Percentiles rank a stretch among this genome's conserved stretches.
These are phyloP conservation scores for Phytophthora aleatoria DNA, from an alignment of 352 stramenopile genomes.

Conservation along the genomic window DNA sequence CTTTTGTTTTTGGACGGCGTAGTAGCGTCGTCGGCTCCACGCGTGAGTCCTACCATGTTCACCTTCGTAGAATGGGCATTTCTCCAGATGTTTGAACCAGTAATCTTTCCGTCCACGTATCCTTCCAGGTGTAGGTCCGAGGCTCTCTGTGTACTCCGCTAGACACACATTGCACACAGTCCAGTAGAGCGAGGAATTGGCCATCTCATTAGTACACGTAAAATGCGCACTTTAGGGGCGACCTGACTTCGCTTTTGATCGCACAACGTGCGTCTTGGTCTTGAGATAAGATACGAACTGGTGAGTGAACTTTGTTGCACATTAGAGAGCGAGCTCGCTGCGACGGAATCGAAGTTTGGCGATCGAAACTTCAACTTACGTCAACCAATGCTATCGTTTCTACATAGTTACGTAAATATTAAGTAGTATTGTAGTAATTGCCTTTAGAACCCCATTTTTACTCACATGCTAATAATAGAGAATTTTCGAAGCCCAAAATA, in stretches of 20 bases:
- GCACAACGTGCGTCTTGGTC: background rate
- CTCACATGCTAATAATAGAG: background rate
- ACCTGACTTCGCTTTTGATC: background rate
- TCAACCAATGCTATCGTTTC: too few relatives aligned
- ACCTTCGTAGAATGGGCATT: background rate
- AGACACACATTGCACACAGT: conserved; percentile 1
- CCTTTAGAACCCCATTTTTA: too few relatives aligned
- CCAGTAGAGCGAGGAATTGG: background rate
- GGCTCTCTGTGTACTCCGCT: background rate
- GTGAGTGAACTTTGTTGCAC: too few relatives aligned
- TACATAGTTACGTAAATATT: too few relatives aligned
- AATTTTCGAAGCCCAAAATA: too few relatives aligned
- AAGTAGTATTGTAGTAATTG: too few relatives aligned
- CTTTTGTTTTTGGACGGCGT: background rate
- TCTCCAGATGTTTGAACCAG: conserved; percentile 1
- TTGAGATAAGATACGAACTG: too few relatives aligned
- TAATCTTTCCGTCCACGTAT: conserved; percentile 2
- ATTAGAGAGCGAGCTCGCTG: too few relatives aligned
- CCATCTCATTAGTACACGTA: conserved; percentile 1
- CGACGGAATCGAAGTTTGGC: too few relatives aligned
- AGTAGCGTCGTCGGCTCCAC: background rate
- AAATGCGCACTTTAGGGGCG: conserved; percentile 1
- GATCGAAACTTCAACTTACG: too few relatives aligned
- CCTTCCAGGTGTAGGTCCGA: background rate
- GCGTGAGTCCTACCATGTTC: background rate